A percentile compares a stretch with the other conserved stretches of the same genome.
These are phyloP conservation scores for Ambrosia trifida DNA, from an alignment of 129 eudicot species.

Conservation along the genomic window DNA sequence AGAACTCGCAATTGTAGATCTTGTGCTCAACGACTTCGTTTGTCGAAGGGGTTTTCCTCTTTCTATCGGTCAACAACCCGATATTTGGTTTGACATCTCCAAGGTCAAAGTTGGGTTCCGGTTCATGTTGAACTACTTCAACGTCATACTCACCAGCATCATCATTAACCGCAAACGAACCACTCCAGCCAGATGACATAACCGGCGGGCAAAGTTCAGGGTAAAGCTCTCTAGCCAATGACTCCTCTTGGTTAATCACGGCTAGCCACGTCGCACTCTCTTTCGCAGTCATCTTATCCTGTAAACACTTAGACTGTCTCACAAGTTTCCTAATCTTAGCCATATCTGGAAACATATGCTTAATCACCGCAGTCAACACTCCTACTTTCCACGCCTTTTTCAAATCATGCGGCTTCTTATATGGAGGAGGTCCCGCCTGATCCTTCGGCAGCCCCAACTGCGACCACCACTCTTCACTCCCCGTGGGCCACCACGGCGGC, in stretches of 20 bases:
- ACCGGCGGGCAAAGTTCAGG: constrained; percentile 58
- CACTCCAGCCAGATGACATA: constrained; percentile 59
- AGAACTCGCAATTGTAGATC: constrained; percentile 56
- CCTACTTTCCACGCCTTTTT: constrained; percentile 84
- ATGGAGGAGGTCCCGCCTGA: constrained; percentile 59
- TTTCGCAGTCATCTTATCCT: constrained; percentile 80
- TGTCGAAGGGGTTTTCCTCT: constrained; percentile 55
- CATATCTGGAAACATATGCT: constrained; percentile 76
- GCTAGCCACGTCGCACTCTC: constrained; percentile 79
- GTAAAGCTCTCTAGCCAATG: constrained; percentile 50
- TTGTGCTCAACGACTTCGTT: constrained; percentile 46
- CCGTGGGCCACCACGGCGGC: constrained; percentile 94
- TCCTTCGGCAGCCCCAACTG: constrained; percentile 59
- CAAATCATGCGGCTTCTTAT: constrained; percentile 80
- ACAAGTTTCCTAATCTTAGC: constrained; percentile 70
- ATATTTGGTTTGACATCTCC: constrained; percentile 60
- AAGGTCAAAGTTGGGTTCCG: constrained; percentile 40
- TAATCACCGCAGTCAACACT: constrained; percentile 72
- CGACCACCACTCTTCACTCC: constrained; percentile 81
- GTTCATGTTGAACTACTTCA: constrained; percentile 50
- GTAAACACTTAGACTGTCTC: constrained; percentile 78
- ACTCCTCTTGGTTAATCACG: constrained; percentile 67
- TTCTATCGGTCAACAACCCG: constrained; percentile 35
- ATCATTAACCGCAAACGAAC: constrained; percentile 48
- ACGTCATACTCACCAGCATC: constrained; percentile 75